Conservation (phyloP, 2,329 filamentous ascomycete genomes). For the Cyphellophora attinorum region DNA sequence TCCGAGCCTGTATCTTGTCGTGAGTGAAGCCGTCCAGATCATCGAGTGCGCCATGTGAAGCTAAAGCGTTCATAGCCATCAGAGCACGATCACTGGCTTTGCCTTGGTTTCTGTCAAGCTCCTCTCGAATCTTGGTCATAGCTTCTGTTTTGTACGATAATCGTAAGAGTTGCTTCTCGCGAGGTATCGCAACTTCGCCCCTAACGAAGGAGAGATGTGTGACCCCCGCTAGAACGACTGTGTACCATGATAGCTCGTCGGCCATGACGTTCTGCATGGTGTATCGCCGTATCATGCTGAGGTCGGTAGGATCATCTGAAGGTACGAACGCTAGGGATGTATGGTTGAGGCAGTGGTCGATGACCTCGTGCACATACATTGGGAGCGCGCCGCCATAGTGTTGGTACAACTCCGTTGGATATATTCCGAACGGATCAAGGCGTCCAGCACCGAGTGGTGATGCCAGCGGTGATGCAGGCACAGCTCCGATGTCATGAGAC, state of each 20-base stretch:
- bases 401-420: neutral
- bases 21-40: neutral
- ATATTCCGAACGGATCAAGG: neutral
- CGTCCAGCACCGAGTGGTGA: neutral
- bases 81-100: constrained; percentile 6
- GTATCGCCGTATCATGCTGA: neutral
- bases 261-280: neutral
- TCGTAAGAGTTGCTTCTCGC: constrained; percentile 1
- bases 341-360: neutral
- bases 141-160: constrained; percentile 7
- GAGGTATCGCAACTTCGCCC: neutral
- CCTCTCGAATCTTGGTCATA: constrained; percentile 5
- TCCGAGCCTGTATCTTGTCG: constrained; percentile 2
- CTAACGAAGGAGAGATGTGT: constrained; percentile 6
- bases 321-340: constrained; percentile 1
- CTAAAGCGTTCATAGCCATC: constrained; percentile 6
- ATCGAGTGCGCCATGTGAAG: constrained; percentile 6
- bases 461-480: neutral
- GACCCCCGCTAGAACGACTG: constrained; percentile 8
- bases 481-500: neutral
- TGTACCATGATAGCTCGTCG: constrained; percentile 1
- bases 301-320: neutral
- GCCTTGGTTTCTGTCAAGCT: constrained; percentile 5
- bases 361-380: neutral
- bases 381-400: neutral